Evolutionary conservation across 768 basidiomycete genomes (phyloP).

Genomic region (Phlebiopsis flavidoalba): DNA sequence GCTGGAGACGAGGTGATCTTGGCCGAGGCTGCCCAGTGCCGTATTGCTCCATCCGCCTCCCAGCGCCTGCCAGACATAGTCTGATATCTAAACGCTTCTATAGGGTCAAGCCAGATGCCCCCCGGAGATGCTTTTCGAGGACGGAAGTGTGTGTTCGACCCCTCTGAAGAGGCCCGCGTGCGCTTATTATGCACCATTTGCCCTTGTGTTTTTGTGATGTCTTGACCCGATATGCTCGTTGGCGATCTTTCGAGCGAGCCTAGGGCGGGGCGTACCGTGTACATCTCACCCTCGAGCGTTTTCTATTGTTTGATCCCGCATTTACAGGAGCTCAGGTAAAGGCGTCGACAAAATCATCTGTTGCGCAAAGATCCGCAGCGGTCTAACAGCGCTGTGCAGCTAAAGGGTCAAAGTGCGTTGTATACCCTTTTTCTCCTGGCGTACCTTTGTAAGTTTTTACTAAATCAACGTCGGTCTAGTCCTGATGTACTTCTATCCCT

Average conservation of each 20-base stretch:
- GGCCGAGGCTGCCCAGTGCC: slow-evolving; percentile 81
- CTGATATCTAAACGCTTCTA: not conserved
- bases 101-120: slow-evolving; percentile 94
- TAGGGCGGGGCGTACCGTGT: slow-evolving; percentile 54
- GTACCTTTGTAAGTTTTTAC: slow-evolving; percentile 3
- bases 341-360: slow-evolving; percentile 40
- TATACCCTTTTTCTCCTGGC: slow-evolving; percentile 6
- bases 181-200: too few relatives aligned
- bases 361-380: slow-evolving; percentile 32
- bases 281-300: not conserved
- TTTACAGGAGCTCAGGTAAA: slow-evolving; percentile 47
- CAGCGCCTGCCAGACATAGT: too few relatives aligned
- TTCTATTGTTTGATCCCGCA: not conserved
- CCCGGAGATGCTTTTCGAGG: slow-evolving; percentile 98
- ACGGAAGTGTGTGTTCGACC: too few relatives aligned
- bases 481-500: slow-evolving; percentile 83
- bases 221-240: slow-evolving; percentile 66
- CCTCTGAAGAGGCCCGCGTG: slow-evolving; percentile 97
- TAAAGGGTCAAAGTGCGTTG: slow-evolving; percentile 65
- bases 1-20: slow-evolving; percentile 97
- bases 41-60: slow-evolving; percentile 7
- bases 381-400: slow-evolving; percentile 48
- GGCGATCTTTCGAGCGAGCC: slow-evolving; percentile 85
- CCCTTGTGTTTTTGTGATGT: too few relatives aligned
- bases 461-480: slow-evolving; percentile 30